Base-by-base conservation (phyloP, 805 yeast genomes). In the Cyberlindnera mrakii region DNA sequence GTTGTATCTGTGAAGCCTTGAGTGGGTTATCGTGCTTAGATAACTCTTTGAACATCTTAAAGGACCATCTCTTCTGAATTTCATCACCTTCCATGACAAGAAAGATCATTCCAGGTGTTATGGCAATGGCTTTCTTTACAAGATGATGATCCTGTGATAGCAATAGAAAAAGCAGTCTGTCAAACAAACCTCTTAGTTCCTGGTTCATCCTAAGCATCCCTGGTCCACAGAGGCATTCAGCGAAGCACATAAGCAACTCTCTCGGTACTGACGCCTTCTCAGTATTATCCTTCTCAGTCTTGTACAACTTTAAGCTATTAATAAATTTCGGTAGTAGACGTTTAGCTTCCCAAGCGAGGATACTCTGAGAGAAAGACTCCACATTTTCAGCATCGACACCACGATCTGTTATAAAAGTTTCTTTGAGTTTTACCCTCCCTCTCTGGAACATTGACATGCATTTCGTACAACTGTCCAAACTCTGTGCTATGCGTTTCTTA, bases 381-480 rank as follows among this genome's bases (percentile, higher is more conserved):
- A 61, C 55, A 14, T 48, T 47, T 1, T 47, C 41, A 1, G 35
- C 7, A 17, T 44, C 63, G 2, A 78, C 67, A 11, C 68, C 67
- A 55, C 86, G 66, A 25, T 69, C 65, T 5, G 69, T 55, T 3
- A 77, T 66, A 54, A 83, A 80, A 32, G 72, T 75, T 40, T 72
- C 66, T 37, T 77, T 63, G 43, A 82, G 60, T 18, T 63, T 62
- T 13, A 78, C 70, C 51, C 80, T 70, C 4, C 80, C 78, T 33
- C 65, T 58, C 45, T 78, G 77, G 51, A 80, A 84, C 27, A 68
- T 60, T 18, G 65, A 47, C 6, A 79, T 63, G 60, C 93, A 85
- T 5, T 68, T 62, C 3, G 68, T 63, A 60, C 93, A 85, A 4
- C 56, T 45, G 31, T 64, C 60, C 13, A 84, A 59, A 19, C 71